Evolutionary conservation across 139 green algal genomes (phyloP), one percentile per base, ranked within the genome.

Genomic region (Chlorella sp.): DNA sequence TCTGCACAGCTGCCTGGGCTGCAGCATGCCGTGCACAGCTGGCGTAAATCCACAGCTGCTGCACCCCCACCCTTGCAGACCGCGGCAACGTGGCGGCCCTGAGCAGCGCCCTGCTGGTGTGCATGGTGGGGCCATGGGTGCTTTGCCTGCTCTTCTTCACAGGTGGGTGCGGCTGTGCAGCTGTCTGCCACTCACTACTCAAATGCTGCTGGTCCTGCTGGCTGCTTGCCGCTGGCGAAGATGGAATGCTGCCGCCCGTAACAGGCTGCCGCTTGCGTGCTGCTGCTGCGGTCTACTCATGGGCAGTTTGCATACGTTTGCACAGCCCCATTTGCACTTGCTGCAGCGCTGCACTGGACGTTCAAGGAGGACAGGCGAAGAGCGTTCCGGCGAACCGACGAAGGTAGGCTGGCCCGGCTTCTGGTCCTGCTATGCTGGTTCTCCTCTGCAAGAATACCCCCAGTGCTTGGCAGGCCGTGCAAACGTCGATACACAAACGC

Each of bases 81-180:
- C 23, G 3, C 30, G 55, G 23, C 34, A 94, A 95, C 62, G 88
- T 90, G 6, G 32, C 47, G 15, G 90, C 92, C 3, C 89, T 96
- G 16, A 79, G 86, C 67, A 93, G 80, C 86, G 91, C 87, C 30
- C 85, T 97, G 72, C 78, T 96, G 25, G 82, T 87, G 0, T 95
- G 88, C 84, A 83, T 96, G 78, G 34, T 88, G 23, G 71, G 92
- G 44, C 94, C 94, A 7, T 96, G 92, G 93, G 55, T 57, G 3
- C 30, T 93, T 20, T 96, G 92, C 87, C 82, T 95, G 38, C 28
- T 94, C 26, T 90, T 89, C 74, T 96, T 93, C 85, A 92, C 83
- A 71, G 80, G 68, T 71, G 4, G 34, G 36, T 2, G 5, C 3
- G 18, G 16, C 36, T 13, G 60, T 82, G 60, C 25, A n/a, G 2